Conservation (phyloP, 192 early-diverging fungal species). For the Pilobolus umbonatus region DNA sequence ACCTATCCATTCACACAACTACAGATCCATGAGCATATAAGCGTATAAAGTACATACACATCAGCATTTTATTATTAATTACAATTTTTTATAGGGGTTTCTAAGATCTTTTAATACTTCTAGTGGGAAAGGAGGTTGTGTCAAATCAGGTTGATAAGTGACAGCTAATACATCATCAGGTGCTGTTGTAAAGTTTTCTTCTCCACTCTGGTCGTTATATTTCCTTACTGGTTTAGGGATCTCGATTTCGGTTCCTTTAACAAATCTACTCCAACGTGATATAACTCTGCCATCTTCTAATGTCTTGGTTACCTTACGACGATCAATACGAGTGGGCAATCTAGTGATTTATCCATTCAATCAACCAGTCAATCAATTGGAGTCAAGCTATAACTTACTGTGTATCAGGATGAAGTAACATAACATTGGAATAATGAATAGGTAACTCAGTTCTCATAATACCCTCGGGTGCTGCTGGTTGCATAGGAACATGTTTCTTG, state of each 20-base stretch:
- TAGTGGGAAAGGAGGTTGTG: constrained; percentile 20
- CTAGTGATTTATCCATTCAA: constrained; percentile 2
- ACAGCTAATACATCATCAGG: constrained; percentile 23
- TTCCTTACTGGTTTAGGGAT: constrained; percentile 31
- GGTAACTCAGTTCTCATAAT: constrained; percentile 33
- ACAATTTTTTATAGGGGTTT: constrained; percentile 31
- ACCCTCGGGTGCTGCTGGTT: constrained; percentile 33
- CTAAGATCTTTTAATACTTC: constrained; percentile 27
- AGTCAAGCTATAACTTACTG: constrained; percentile 28
- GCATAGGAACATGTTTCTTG: constrained; percentile 39
- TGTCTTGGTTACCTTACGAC: constrained; percentile 25
- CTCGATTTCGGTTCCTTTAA: constrained; percentile 33
- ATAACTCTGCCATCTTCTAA: constrained; percentile 20
- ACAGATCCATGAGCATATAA: too few species aligned
- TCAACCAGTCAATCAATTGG: background rate
- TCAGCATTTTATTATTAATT: too few species aligned
- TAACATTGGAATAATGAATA: constrained; percentile 46
- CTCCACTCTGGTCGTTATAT: constrained; percentile 31
- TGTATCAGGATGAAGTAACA: constrained; percentile 40
- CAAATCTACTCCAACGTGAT: constrained; percentile 34
- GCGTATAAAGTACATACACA: too few species aligned
- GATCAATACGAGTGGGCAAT: constrained; percentile 24
- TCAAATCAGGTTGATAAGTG: constrained; percentile 18
- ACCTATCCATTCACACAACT: too few species aligned
- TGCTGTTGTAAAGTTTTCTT: constrained; percentile 27